Conservation (phyloP, 2,329 filamentous ascomycete species). For the Aspergillus hiratsukae region DNA sequence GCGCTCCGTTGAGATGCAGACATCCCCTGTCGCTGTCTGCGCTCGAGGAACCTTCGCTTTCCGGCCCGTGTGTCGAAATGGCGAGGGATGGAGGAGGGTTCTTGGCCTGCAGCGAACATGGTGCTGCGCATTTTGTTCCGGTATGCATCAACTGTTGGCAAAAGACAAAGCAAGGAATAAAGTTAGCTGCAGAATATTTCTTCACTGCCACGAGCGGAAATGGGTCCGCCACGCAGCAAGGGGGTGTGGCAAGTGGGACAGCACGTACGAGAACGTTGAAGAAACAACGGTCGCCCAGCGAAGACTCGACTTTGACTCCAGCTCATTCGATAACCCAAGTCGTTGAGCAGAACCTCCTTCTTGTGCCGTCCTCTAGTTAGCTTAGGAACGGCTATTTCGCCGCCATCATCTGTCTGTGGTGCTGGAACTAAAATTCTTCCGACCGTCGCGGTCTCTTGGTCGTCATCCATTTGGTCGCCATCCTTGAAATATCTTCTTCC, state of each 20-base stretch:
- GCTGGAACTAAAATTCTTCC: constrained; percentile 55
- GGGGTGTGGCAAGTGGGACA: neutral
- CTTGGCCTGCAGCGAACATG: constrained; percentile 73
- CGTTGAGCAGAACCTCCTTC: constrained; percentile 87
- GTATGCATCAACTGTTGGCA: constrained; percentile 77
- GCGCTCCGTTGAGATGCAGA: constrained; percentile 30
- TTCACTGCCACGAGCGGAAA: constrained; percentile 6
- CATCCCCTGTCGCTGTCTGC: constrained; percentile 17
- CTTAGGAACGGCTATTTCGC: constrained; percentile 69
- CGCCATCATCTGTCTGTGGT: constrained; percentile 63
- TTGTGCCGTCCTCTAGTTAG: constrained; percentile 65
- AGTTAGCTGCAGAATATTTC: constrained; percentile 9
- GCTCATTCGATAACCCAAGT: constrained; percentile 89
- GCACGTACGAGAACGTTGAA: constrained; percentile 80
- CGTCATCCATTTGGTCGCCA: constrained; percentile 52
- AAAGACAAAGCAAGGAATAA: constrained; percentile 1
- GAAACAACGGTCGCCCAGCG: constrained; percentile 76
- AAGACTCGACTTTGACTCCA: constrained; percentile 95
- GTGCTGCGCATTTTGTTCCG: constrained; percentile 83
- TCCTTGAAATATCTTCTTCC: constrained; percentile 71
- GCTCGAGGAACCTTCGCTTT: constrained; percentile 69
- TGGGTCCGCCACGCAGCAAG: constrained; percentile 5
- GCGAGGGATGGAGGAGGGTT: constrained; percentile 67
- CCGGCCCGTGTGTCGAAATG: constrained; percentile 88
- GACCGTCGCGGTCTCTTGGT: constrained; percentile 31